A percentile compares a stretch with the other conserved stretches of the same genome.
Conservation (phyloP, 2,329 filamentous ascomycete genomes). For the Fusarium equiseti region DNA sequence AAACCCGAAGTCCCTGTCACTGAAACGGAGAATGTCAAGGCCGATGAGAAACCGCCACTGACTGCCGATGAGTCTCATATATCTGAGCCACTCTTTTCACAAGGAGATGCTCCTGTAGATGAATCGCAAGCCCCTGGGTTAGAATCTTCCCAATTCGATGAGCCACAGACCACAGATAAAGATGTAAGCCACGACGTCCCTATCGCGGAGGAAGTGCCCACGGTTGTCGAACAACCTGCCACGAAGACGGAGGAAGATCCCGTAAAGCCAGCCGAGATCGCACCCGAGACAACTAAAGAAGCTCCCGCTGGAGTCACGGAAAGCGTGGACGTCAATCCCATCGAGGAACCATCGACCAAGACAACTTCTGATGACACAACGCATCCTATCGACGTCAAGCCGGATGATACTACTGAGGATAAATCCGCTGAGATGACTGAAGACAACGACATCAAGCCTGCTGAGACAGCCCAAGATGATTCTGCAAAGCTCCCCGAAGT, state of each 20-base stretch:
- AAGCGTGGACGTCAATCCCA: neutral
- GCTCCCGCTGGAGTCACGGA: neutral
- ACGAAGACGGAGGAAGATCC: neutral
- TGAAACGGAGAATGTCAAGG: neutral
- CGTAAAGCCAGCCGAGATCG: neutral
- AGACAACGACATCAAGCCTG: neutral
- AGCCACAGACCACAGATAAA: conserved; percentile 7
- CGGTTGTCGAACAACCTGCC: conserved; percentile 3
- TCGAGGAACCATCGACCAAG: neutral
- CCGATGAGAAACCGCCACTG: conserved; percentile 4
- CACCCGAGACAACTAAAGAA: neutral
- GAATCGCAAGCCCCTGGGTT: conserved; percentile 43
- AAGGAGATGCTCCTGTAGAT: conserved; percentile 46
- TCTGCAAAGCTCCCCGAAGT: neutral
- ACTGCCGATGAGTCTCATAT: conserved; percentile 39
- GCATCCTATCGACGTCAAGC: conserved; percentile 6
- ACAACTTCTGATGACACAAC: neutral
- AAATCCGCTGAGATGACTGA: neutral
- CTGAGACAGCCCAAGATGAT: neutral
- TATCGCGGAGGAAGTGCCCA: neutral
- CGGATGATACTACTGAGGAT: neutral
- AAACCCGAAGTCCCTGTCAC: conserved; percentile 7
- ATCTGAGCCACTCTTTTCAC: conserved; percentile 52
- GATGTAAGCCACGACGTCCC: neutral
- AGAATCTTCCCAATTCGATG: conserved; percentile 45